Evolutionary conservation across 495 filamentous ascomycete genomes (phyloP).

Genomic region (Melanomma pulvis-pyrius): DNA sequence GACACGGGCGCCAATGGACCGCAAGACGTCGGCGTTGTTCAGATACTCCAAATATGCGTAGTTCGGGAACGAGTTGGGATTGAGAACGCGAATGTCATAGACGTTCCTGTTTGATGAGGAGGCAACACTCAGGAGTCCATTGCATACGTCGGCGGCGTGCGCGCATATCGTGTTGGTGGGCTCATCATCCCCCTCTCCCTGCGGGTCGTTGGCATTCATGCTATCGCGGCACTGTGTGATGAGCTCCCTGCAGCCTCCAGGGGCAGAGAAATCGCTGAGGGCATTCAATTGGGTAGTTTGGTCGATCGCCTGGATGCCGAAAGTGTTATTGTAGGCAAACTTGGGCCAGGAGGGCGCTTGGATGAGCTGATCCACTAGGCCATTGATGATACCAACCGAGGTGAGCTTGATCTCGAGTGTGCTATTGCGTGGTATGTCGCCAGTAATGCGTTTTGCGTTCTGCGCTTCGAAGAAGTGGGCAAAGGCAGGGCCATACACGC

Average conservation of each 20-base stretch:
- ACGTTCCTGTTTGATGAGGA: conserved; percentile 8
- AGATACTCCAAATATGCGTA: conserved; percentile 44
- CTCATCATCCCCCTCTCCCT: conserved; percentile 41
- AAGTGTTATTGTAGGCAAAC: conserved; percentile 48
- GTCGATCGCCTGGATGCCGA: conserved; percentile 43
- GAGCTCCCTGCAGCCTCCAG: conserved; percentile 33
- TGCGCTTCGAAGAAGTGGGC: conserved; percentile 50
- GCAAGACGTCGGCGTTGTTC: conserved; percentile 42
- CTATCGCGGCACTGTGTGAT: conserved; percentile 38
- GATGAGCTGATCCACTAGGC: conserved; percentile 45
- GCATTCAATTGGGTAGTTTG: conserved; percentile 37
- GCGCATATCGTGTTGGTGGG: conserved; percentile 38
- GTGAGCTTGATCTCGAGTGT: conserved; percentile 49
- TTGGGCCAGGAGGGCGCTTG: conserved; percentile 38
- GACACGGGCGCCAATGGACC: conserved; percentile 43
- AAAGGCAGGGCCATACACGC: conserved; percentile 53
- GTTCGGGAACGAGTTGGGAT: conserved; percentile 36
- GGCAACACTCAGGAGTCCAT: conserved; percentile 5
- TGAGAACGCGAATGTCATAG: conserved; percentile 43
- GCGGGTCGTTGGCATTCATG: conserved; percentile 36
- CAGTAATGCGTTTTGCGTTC: conserved; percentile 45
- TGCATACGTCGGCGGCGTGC: conserved; percentile 32
- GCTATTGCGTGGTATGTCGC: conserved; percentile 42
- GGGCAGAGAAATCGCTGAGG: conserved; percentile 27
- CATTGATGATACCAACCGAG: conserved; percentile 53